Conservation (phyloP, 768 basidiomycete species). For the Xerocomus potaroensis region DNA sequence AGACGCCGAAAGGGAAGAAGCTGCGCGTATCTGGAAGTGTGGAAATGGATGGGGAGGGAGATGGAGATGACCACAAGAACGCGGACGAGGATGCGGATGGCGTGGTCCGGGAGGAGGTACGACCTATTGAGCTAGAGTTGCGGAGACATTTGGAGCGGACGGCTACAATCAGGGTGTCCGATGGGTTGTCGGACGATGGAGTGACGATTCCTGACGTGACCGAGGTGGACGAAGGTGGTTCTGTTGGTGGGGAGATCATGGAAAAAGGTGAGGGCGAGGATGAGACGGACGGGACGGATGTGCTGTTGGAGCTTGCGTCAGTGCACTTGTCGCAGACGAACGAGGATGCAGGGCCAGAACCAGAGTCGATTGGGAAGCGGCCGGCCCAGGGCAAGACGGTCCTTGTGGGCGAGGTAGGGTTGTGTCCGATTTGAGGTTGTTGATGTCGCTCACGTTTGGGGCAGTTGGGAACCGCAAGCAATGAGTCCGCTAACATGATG, state of each 20-base stretch:
- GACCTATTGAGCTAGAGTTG: not conserved
- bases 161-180: not conserved
- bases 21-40: not conserved
- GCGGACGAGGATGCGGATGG: not conserved
- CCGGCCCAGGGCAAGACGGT: not conserved
- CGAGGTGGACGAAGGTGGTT: not conserved
- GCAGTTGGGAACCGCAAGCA: not conserved
- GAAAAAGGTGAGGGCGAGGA: not conserved
- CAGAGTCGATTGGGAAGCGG: not conserved
- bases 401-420: conserved; percentile 10
- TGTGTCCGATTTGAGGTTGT: not conserved
- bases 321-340: conserved; percentile 16
- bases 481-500: not conserved
- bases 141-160: not conserved
- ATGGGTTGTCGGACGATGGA: not conserved
- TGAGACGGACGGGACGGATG: conserved; percentile 13
- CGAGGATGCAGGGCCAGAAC: not conserved
- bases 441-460: conserved; percentile 2
- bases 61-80: not conserved
- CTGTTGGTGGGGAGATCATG: not conserved
- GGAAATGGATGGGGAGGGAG: not conserved
- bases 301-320: conserved; percentile 22
- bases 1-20: not conserved
- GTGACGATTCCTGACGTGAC: not conserved
- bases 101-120: not conserved